Percentiles rank a stretch among this genome's conserved stretches.
These are phyloP conservation scores for Auxenochlorella pyrenoidosa DNA, from an alignment of 139 green algal species.

Conservation along the genomic window DNA sequence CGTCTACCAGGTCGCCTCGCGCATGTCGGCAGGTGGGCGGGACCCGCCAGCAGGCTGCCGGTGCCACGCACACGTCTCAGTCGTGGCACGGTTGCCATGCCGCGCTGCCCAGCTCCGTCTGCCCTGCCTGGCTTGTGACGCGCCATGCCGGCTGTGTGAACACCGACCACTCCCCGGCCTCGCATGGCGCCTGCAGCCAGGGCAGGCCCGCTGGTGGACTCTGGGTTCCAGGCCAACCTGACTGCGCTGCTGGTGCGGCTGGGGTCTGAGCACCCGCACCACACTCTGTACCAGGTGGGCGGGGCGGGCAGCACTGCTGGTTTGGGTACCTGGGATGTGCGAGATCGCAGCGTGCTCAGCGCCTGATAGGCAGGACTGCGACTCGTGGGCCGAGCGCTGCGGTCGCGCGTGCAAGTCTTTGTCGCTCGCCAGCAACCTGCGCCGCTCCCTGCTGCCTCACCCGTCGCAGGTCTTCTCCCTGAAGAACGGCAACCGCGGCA, in stretches of 20 bases:
- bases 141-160: too few relatives aligned
- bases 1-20: slow-evolving; percentile 89
- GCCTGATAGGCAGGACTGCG: neutral
- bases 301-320: too few relatives aligned
- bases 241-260: slow-evolving; percentile 67
- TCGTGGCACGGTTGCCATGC: too few relatives aligned
- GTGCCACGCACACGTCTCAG: too few relatives aligned
- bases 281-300: slow-evolving; percentile 80
- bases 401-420: neutral
- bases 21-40: slow-evolving; percentile 46
- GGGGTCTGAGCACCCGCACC: slow-evolving; percentile 84
- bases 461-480: slow-evolving; percentile 62
- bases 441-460: neutral
- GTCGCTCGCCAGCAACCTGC: neutral
- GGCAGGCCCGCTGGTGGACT: slow-evolving; percentile 2
- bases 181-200: slow-evolving; percentile 6
- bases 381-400: neutral
- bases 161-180: too few relatives aligned
- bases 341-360: too few relatives aligned
- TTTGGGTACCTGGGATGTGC: too few relatives aligned
- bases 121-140: neutral
- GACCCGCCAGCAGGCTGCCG: neutral
- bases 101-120: neutral
- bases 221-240: slow-evolving; percentile 54
- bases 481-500: slow-evolving; percentile 67